These are phyloP conservation scores for Alternaria ethzedia DNA, from an alignment of 2,329 filamentous ascomycete species.

Conservation along the genomic window DNA sequence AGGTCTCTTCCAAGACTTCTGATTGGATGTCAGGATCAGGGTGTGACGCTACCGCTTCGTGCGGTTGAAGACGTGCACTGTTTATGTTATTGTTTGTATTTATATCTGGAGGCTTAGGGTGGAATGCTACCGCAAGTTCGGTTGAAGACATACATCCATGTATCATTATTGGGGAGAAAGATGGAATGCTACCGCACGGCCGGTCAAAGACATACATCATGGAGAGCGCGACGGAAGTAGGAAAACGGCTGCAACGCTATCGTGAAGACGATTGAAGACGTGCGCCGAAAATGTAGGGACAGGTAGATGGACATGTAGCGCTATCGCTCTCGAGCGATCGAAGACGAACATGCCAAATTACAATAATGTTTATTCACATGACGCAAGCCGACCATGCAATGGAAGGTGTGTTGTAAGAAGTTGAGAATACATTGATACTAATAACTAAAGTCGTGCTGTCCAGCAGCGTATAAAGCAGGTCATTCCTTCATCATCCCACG, in stretches of 20 bases:
- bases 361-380: constrained; percentile 4
- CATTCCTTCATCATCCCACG: background rate
- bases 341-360: constrained; percentile 9
- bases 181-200: constrained; percentile 32
- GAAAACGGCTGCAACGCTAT: constrained; percentile 16
- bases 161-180: background rate
- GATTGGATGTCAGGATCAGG: background rate
- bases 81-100: background rate
- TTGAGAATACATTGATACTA: background rate
- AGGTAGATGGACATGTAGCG: constrained; percentile 2
- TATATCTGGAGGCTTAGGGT: constrained; percentile 1
- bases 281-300: background rate
- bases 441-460: background rate
- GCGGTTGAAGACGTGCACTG: constrained; percentile 10
- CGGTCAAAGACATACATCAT: constrained; percentile 33
- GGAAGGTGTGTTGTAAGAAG: background rate
- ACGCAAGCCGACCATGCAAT: background rate
- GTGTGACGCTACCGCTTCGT: constrained; percentile 34
- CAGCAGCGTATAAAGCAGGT: constrained; percentile 1
- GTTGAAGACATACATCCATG: constrained; percentile 35
- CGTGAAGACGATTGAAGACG: constrained; percentile 22
- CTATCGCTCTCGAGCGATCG: constrained; percentile 4
- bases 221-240: background rate
- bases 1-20: background rate
- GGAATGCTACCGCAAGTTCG: constrained; percentile 34